Evolutionary conservation across 108 stramenopile genomes (phyloP), one percentile per base, ranked within the genome.

Genomic region (Mayamaea pseudoterrestris): DNA sequence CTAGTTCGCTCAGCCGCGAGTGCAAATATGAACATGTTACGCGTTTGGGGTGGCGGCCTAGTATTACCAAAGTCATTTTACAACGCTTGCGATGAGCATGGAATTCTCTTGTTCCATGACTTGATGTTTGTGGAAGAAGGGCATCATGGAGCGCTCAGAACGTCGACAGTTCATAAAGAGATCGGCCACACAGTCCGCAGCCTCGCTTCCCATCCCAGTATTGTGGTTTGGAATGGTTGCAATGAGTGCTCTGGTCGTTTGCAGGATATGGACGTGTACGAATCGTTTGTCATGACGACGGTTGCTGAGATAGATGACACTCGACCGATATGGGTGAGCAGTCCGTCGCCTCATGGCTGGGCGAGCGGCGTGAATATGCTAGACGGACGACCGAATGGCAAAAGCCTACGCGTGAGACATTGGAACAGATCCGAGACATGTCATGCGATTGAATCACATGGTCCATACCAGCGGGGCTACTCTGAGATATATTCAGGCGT

Each of bases 41-140:
- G 84, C 5, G 66, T 86, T 0, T 86, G 84, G 84, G 84, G 79
- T 24, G 84, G 84, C 21, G 84, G 84, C 2, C 67, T 78, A 39
- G 44, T 77, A 8, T 55, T 77, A 46, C 68, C 71, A 12, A 29
- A 60, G 1, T 32, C 69, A 6, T 86, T 80, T 40, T 86, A 86
- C 36, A 56, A 76, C 30, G 66, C 74, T 5, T 77, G 76, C 21
- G 84, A 86, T 60, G 63, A 48, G 39, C 20, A 65, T 16, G 84
- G 84, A 1, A 64, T 86, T 46, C 28, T 86, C 20, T 31, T 86
- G 1, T 74, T 69, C 35, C 79, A 81, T 45, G 82, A 83, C 30
- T 61, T 76, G 55, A 72, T 75, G 73, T 75, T 65, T 45, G 78
- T 60, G 1, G 63, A 71, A 22, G 58, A 63, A 23, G 57, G 21